Evolutionary conservation across 345 rosid genomes (phyloP), one percentile per base, ranked within the genome.

Genomic region (Erodium maritimum): DNA sequence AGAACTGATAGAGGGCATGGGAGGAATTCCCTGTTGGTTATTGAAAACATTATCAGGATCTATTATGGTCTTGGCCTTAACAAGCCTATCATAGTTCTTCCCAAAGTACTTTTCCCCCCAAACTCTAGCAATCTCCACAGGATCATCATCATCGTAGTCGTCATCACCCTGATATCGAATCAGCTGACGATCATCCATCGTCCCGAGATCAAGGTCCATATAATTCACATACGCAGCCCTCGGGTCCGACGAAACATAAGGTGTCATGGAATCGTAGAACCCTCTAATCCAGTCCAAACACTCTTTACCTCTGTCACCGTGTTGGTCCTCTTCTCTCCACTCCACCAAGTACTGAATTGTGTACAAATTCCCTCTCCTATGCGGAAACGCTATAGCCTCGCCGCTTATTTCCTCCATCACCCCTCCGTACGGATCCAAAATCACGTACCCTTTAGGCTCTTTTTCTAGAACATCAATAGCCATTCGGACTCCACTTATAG

Each of bases 161-260:
- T n/a, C n/a, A n/a, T n/a, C n/a, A 21, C 63, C 5, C 55, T 21
- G 5, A 55, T 17, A 19, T 53, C 20, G 17, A 61, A 56, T 21
- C 56, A 51, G 57, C 62, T 60, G 63, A 59, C 4, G 37, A 29
- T 29, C 37, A 3, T 29, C 37, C 5, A 11, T 61, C 55, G 66
- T 67, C 0, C 87, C 90, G 45, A 79, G 60, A 48, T 81, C 90
- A 52, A 79, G 58, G 66, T 81, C 90, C 58, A 75, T 63, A 65
- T 84, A 84, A 34, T 84, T 84, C 9, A 81, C 54, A 60, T 77
- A 84, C 21, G 85, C 85, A 2, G 64, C 79, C 64, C 91, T 76
- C 0, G 91, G 87, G 19, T 66, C 64, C 21, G 60, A n/a, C 16
- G 82, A 76, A 24, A 82, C 85, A 46, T 73, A 73, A 2, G 77